Evolutionary conservation across 2,329 filamentous ascomycete species (phyloP).

Genomic region (Neonectria neomacrospora): DNA sequence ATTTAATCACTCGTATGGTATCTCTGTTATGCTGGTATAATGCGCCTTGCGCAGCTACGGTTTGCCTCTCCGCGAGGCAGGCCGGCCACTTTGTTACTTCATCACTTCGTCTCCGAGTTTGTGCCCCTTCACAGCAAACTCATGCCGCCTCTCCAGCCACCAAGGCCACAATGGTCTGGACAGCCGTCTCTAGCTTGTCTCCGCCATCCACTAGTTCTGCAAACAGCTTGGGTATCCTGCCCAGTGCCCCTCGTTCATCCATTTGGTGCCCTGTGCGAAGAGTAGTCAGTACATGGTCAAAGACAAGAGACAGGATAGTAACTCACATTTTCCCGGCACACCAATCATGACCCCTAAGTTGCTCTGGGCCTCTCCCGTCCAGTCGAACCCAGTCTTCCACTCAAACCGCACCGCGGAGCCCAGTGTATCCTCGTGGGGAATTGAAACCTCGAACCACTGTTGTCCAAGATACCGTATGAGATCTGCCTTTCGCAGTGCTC

Average conservation of each 20-base stretch:
- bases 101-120: slow-evolving; percentile 11
- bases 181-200: slow-evolving; percentile 66
- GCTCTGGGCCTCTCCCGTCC: slow-evolving; percentile 77
- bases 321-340: slow-evolving; percentile 73
- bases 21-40: slow-evolving; percentile 19
- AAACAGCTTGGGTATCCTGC: slow-evolving; percentile 70
- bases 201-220: slow-evolving; percentile 65
- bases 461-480: slow-evolving; percentile 66
- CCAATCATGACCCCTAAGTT: slow-evolving; percentile 64
- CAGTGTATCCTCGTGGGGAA: slow-evolving; percentile 48
- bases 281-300: slow-evolving; percentile 28
- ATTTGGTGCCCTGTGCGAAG: slow-evolving; percentile 65
- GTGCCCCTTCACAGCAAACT: slow-evolving; percentile 3
- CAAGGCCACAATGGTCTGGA: slow-evolving; percentile 70
- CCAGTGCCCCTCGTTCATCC: slow-evolving; percentile 66
- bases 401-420: slow-evolving; percentile 62
- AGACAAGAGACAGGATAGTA: background rate
- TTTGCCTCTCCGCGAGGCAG: slow-evolving; percentile 9
- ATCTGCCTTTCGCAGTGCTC: slow-evolving; percentile 49
- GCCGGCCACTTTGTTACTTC: background rate
- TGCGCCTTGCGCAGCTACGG: slow-evolving; percentile 13
- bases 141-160: slow-evolving; percentile 58
- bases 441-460: slow-evolving; percentile 58
- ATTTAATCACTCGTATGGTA: slow-evolving; percentile 33
- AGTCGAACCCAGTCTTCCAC: slow-evolving; percentile 76